Evolutionary conservation across 768 basidiomycete genomes (phyloP).

Genomic region (Gloeopeniophorella convolvens): DNA sequence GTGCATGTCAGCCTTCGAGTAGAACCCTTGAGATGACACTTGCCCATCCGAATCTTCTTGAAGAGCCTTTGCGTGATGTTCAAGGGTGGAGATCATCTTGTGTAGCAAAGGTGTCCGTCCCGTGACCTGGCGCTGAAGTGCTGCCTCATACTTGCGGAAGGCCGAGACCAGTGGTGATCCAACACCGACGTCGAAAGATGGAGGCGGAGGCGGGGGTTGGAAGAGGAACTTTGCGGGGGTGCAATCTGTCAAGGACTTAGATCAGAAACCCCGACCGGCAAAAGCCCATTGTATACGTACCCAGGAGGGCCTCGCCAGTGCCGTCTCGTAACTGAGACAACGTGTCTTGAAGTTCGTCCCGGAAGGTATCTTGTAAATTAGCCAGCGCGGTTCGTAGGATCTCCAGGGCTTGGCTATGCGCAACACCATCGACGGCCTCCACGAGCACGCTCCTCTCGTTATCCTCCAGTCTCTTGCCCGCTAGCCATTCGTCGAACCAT

Average conservation of each 20-base stretch:
- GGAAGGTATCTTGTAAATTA: slow-evolving; percentile 41
- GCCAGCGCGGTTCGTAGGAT: slow-evolving; percentile 54
- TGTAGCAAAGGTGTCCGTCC: slow-evolving; percentile 61
- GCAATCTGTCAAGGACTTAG: slow-evolving; percentile 33
- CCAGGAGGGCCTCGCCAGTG: slow-evolving; percentile 23
- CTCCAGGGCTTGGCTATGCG: slow-evolving; percentile 43
- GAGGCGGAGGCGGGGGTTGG: slow-evolving; percentile 42
- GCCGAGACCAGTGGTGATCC: slow-evolving; percentile 36
- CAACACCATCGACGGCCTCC: slow-evolving; percentile 46
- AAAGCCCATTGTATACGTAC: slow-evolving; percentile 23
- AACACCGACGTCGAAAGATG: slow-evolving; percentile 34
- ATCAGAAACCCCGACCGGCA: background rate
- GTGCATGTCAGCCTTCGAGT: slow-evolving; percentile 38
- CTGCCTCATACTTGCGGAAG: slow-evolving; percentile 56
- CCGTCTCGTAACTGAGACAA: slow-evolving; percentile 30
- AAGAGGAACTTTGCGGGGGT: slow-evolving; percentile 55
- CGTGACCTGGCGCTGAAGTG: slow-evolving; percentile 55
- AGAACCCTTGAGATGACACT: no score
- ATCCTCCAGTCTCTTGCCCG: slow-evolving; percentile 34
- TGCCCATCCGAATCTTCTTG: slow-evolving; percentile 46
- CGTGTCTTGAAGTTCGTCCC: slow-evolving; percentile 35
- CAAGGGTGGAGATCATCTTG: slow-evolving; percentile 49
- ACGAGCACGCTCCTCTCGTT: slow-evolving; percentile 42
- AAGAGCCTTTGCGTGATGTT: slow-evolving; percentile 50
- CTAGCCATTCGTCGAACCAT: slow-evolving; percentile 43